These are phyloP conservation scores for Colletotrichum sp. DNA, from an alignment of 2,329 filamentous ascomycete species.

Conservation along the genomic window DNA sequence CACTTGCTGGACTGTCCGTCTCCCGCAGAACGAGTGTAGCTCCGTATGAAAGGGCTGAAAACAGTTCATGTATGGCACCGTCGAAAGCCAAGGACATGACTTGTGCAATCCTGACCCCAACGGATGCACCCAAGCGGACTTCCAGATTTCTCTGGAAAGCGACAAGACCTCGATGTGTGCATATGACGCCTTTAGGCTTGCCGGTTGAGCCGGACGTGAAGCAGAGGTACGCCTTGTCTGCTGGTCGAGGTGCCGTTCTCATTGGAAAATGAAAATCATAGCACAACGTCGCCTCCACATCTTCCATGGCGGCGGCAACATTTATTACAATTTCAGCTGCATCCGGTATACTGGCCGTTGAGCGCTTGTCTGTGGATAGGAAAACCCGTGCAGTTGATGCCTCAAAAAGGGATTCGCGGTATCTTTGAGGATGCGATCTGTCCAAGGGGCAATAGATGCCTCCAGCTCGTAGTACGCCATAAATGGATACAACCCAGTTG, in stretches of 20 bases:
- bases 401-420: slow-evolving; percentile 27
- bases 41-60: slow-evolving; percentile 43
- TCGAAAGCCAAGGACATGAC: slow-evolving; percentile 49
- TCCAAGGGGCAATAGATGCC: slow-evolving; percentile 36
- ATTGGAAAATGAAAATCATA: neutral
- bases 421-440: slow-evolving; percentile 22
- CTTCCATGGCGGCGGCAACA: neutral
- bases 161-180: slow-evolving; percentile 28
- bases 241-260: neutral
- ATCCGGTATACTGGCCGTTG: neutral
- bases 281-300: neutral
- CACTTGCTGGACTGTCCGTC: slow-evolving; percentile 22
- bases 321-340: neutral
- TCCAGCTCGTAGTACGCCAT: slow-evolving; percentile 35
- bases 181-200: slow-evolving; percentile 45
- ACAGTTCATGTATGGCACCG: slow-evolving; percentile 44
- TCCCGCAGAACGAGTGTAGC: slow-evolving; percentile 38
- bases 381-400: slow-evolving; percentile 29
- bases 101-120: slow-evolving; percentile 33
- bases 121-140: neutral
- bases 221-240: slow-evolving; percentile 38
- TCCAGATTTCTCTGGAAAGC: neutral
- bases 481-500: slow-evolving; percentile 40
- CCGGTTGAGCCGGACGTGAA: slow-evolving; percentile 52
- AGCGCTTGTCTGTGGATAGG: slow-evolving; percentile 20